Conservation (phyloP, 2,329 filamentous ascomycete genomes). For the Neonectria faginata region DNA sequence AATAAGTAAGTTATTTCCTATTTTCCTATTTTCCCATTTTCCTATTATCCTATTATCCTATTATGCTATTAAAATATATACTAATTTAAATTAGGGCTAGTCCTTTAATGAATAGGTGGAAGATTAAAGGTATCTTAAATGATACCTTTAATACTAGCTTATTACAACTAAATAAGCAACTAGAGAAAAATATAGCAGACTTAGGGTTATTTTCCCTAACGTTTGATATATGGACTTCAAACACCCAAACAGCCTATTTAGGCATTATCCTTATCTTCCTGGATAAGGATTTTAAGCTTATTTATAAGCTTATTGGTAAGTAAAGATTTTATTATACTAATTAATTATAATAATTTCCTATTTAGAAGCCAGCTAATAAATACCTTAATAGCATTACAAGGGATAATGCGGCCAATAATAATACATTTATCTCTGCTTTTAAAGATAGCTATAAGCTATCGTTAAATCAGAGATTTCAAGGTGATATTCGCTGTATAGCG, state of each 20-base stretch:
- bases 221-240: too few species aligned
- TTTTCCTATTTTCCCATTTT: not conserved
- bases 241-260: too few species aligned
- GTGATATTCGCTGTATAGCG: not conserved
- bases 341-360: too few species aligned
- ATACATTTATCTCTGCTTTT: not conserved
- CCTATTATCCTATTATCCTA: too few species aligned
- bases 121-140: constrained; percentile 6
- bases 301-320: not conserved
- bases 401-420: not conserved
- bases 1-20: constrained; percentile 6
- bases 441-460: not conserved
- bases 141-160: constrained; percentile 6
- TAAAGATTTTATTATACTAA: not conserved
- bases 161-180: constrained; percentile 8
- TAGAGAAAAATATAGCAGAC: not conserved
- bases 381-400: constrained; percentile 1
- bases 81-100: constrained; percentile 4
- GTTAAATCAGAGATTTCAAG: not conserved
- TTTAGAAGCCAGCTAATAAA: not conserved
- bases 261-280: not conserved
- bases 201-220: too few species aligned
- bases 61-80: not conserved
- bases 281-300: not conserved
- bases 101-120: constrained; percentile 1